A percentile compares a stretch with the other conserved stretches of the same genome.
These are phyloP conservation scores for Fraxinus excelsior DNA, from an alignment of 257 asterid species.

Conservation along the genomic window DNA sequence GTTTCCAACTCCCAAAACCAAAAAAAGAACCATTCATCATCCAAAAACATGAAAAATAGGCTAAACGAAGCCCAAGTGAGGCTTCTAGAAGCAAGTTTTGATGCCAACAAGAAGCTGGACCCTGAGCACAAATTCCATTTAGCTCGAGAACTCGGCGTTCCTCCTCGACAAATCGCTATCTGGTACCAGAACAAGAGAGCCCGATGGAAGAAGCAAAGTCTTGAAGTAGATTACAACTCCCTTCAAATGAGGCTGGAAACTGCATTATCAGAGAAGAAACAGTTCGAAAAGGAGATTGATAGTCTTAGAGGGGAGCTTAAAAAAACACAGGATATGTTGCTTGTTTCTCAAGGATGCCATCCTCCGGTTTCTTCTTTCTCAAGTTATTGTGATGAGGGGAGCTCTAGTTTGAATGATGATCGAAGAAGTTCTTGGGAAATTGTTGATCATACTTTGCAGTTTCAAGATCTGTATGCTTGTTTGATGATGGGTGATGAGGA, in stretches of 20 bases:
- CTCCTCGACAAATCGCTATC: constrained; percentile 82
- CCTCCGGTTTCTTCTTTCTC: constrained; percentile 53
- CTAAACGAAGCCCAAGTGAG: constrained; percentile 68
- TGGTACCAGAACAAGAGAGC: constrained; percentile 94
- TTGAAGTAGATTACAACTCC: constrained; percentile 62
- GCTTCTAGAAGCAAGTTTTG: constrained; percentile 75
- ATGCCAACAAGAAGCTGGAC: constrained; percentile 69
- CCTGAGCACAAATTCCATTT: constrained; percentile 74
- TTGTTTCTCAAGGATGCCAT: constrained; percentile 28
- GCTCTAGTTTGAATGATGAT: constrained; percentile 57
- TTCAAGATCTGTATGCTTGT: constrained; percentile 75
- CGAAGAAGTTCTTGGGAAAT: constrained; percentile 58
- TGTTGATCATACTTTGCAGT: constrained; percentile 38
- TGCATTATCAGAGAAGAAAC: constrained; percentile 56
- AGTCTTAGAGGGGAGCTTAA: constrained; percentile 57
- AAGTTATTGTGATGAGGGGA: constrained; percentile 62
- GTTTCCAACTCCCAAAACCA: constrained; percentile 32
- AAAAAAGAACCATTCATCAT: constrained; percentile 16
- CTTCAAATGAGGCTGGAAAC: constrained; percentile 59
- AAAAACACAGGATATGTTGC: constrained; percentile 47
- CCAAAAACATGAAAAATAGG: constrained; percentile 53
- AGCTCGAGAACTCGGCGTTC: constrained; percentile 71
- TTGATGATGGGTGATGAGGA: constrained; percentile 48
- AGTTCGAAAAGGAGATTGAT: constrained; percentile 55
- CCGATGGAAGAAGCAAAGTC: constrained; percentile 84